phyloP scores from a whole-genome alignment of 768 basidiomycete species.

The Hysterangium stoloniferum region DNA sequence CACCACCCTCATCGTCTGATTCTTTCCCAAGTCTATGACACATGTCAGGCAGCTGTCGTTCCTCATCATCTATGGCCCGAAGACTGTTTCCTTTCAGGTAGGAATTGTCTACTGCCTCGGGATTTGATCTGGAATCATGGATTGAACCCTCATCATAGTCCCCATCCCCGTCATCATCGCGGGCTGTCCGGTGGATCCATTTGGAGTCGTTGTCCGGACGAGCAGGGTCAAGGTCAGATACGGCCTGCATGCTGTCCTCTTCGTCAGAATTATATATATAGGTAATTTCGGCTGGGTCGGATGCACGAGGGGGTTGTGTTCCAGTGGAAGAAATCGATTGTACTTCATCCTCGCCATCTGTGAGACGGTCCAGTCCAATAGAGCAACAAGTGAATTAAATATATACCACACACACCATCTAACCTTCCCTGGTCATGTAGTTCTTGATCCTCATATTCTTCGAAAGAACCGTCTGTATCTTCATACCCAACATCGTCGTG shows the following conservation, averaged over 20 bases:
- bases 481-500: neutral
- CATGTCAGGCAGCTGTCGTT: neutral
- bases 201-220: too few species aligned
- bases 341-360: neutral
- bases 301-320: neutral
- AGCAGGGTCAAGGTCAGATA: too few species aligned
- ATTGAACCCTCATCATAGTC: too few species aligned
- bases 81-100: neutral
- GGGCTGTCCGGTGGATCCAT: too few species aligned
- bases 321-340: neutral
- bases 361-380: neutral
- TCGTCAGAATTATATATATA: slow-evolving; percentile 2
- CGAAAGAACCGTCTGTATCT: neutral
- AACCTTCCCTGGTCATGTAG: neutral
- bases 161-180: too few species aligned
- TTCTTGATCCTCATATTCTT: neutral
- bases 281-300: neutral
- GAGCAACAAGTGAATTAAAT: too few species aligned
- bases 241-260: neutral
- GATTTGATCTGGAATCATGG: neutral
- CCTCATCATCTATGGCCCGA: neutral
- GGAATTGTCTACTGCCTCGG: neutral
- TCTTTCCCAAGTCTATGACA: slow-evolving; percentile 2
- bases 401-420: neutral
- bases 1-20: slow-evolving; percentile 1